A percentile compares a stretch with the other conserved stretches of the same genome.
phyloP scores from a whole-genome alignment of 192 early-diverging fungal genomes.

The Backusella psychrophila region DNA sequence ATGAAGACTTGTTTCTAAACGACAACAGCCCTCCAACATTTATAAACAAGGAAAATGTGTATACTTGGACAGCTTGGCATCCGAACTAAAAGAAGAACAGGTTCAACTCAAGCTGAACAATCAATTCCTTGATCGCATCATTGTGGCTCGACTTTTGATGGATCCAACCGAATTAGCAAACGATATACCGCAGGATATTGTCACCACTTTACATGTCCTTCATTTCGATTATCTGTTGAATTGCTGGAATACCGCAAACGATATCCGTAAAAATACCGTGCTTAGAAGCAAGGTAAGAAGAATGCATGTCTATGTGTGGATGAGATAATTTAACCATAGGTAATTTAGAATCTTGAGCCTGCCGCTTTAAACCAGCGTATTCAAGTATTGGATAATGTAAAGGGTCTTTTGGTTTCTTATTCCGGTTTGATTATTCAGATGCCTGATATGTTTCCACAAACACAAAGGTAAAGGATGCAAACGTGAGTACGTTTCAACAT shows the following conservation, averaged over 20 bases:
- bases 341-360: conserved; percentile 48
- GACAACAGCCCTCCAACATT: conserved; percentile 12
- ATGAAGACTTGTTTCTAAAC: not conserved
- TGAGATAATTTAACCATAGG: not conserved
- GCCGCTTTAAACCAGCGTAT: conserved; percentile 58
- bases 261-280: conserved; percentile 52
- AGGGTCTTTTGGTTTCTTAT: conserved; percentile 77
- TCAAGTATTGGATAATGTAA: conserved; percentile 51
- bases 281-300: conserved; percentile 45
- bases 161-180: conserved; percentile 41
- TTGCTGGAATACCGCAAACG: conserved; percentile 56
- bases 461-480: not conserved
- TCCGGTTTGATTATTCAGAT: conserved; percentile 78
- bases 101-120: conserved; percentile 44
- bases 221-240: conserved; percentile 65
- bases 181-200: conserved; percentile 29
- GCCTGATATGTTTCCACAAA: conserved; percentile 88
- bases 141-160: conserved; percentile 68
- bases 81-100: conserved; percentile 36
- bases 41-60: conserved; percentile 27
- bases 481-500: not conserved
- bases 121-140: conserved; percentile 59
- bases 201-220: conserved; percentile 29
- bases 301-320: not conserved
- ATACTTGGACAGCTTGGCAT: conserved; percentile 31